Evolutionary conservation across 225 moss, liverwort and hornwort species (phyloP).

Genomic region (Polytrichum commune): DNA sequence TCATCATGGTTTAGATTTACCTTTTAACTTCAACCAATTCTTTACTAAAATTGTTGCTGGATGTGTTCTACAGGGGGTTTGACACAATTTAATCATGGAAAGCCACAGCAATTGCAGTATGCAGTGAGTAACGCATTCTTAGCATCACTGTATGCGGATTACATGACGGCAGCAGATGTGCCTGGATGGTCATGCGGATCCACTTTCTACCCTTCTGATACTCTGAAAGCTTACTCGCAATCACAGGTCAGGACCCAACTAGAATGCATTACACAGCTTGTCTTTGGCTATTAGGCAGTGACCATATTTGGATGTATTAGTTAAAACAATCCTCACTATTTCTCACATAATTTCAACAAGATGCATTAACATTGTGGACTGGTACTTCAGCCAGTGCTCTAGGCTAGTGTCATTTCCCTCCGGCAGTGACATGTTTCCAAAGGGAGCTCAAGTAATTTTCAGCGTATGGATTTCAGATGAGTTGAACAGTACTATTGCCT

Average conservation of each 20-base stretch:
- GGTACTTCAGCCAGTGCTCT: no score
- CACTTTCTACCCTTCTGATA: constrained; percentile 32
- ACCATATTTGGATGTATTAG: not conserved
- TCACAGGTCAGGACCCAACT: constrained; percentile 41
- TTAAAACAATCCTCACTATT: not conserved
- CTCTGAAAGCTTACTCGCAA: constrained; percentile 38
- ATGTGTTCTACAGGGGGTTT: constrained; percentile 43
- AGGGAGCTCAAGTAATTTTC: no score
- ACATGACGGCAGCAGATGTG: constrained; percentile 44
- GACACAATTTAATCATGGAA: constrained; percentile 43
- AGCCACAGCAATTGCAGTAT: constrained; percentile 53
- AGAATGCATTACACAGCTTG: not conserved
- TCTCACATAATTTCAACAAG: not conserved
- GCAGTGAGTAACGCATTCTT: constrained; percentile 49
- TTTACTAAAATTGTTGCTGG: not conserved
- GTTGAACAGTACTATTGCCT: no score
- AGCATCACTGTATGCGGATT: constrained; percentile 51
- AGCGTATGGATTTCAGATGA: no score
- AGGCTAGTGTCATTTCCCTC: no score
- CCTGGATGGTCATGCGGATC: constrained; percentile 50
- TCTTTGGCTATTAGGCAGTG: not conserved
- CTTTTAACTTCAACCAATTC: no score
- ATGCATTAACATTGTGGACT: no score
- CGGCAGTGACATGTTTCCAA: no score
- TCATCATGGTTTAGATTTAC: no score